Evolutionary conservation across 139 green algal species (phyloP), one percentile per base, ranked within the genome.

Genomic region (Chlamydomonas incerta): DNA sequence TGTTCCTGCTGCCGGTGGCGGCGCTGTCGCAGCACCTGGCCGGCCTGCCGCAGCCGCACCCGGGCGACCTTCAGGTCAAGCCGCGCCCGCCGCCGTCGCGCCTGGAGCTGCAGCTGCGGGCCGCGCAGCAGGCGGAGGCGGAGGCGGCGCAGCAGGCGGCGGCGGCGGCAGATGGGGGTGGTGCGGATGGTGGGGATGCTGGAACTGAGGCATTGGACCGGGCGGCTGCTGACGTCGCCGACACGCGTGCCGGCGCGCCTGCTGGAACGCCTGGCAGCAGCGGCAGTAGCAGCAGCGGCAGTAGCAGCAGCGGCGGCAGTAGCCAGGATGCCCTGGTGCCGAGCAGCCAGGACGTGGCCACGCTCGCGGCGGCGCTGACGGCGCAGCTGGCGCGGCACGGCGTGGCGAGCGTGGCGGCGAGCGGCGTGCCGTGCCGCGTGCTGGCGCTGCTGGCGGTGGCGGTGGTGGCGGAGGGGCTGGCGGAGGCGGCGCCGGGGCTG

Each of bases 361-460:
- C 74, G 28, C 33, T 34, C 9, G 74, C 57, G 23, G 58, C 34
- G 4, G 74, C 57, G 50, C 21, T 41, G 74, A 41, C 74, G 55
- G 57, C 33, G 37, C 14, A 37, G 18, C 57, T 70, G 55, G 26
- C n/a, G 28, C 63, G 41, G 35, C 46, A 63, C 60, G 75, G 75
- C 57, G 68, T 21, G 20, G 74, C 74, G 8, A 37, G 1, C 3
- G 29, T 81, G 34, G 23, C 57, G 34, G 74, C 47, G 18, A 14
- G 17, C 10, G 17, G 20, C 21, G 24, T 21, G 31, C 55, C 57
- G 35, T 9, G 37, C 3, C 37, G 75, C 28, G 9, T 21, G 14
- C 50, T 37, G 20, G 75, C 75, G 62, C 41, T 83, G 41, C 75
- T 83, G 37, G 75, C 62, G 37, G 28, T 46, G 37, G 75, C 60